Evolutionary conservation across 2,329 filamentous ascomycete species (phyloP), one percentile per base, ranked within the genome.

Genomic region (Lasiodiplodia sp.): DNA sequence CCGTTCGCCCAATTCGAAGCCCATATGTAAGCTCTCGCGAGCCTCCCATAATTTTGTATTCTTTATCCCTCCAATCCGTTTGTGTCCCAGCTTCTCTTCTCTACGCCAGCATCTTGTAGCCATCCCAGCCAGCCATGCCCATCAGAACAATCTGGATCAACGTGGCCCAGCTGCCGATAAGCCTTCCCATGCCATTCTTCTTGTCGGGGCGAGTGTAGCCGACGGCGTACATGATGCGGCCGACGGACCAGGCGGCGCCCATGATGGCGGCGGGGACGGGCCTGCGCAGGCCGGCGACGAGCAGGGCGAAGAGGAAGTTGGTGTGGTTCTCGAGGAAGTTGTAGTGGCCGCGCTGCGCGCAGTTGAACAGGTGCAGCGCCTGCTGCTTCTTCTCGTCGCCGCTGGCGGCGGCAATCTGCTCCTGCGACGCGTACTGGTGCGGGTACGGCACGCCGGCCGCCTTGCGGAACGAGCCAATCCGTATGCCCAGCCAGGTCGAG

Each of bases 301-400:
- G 78, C 73, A 87, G 80, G 58, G 82, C 82, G 31, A 84, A 79
- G 56, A 87, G 81, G 4, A 84, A 83, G 67, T 83, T 81, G 2
- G 83, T 73, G 70, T 86, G 82, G 77, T 88, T 87, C 79, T 90
- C 88, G 72, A 86, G 78, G 78, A 85, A 88, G 78, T 90, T 89
- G 74, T 82, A 81, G 80, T 88, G 86, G 2, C 74, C 74, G 73
- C 78, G 78, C 69, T 79, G 79, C 0, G 78, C 76, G 66, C 73
- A 71, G 78, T 85, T 85, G 79, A 83, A 85, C 38, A 80, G 73
- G 69, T 83, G 76, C 74, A 83, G 77, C 25, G 73, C 78, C 74
- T 76, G 73, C 79, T 79, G 83, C 79, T 75, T 78, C 73, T 72
- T 82, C 16, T 77, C 75, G 23, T 77, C 74, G 2, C 72, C 4